phyloP scores from a whole-genome alignment of 1,284 basidiomycete species.

The Naganishia cerealis region DNA sequence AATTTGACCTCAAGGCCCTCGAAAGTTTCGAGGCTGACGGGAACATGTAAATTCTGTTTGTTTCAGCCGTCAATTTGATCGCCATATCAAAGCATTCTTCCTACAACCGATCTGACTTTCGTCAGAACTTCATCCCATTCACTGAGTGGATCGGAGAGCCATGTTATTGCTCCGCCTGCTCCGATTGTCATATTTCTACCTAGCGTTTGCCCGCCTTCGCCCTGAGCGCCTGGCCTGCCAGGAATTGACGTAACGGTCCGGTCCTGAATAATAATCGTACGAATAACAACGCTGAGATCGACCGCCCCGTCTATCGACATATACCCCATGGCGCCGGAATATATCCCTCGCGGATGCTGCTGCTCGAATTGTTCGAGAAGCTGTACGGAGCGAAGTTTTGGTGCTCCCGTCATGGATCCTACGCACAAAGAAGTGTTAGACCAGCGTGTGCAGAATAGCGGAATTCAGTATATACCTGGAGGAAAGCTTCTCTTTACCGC shows the following conservation, averaged over 20 bases:
- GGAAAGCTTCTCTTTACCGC: conserved; percentile 76
- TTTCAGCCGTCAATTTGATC: no score
- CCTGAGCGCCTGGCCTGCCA: not conserved
- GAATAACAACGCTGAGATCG: conserved; percentile 94
- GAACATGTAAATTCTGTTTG: no score
- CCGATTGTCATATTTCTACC: conserved; percentile 61
- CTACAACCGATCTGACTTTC: conserved; percentile 62
- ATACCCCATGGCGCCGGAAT: conserved; percentile 91
- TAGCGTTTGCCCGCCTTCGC: not conserved
- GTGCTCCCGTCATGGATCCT: conserved; percentile 98
- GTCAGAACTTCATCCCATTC: conserved; percentile 94
- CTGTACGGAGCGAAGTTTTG: conserved; percentile 89
- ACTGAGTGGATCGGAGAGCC: conserved; percentile 76
- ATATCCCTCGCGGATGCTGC: conserved; percentile 67
- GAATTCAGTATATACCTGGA: conserved; percentile 64
- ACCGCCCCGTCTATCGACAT: conserved; percentile 84
- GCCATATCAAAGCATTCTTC: not conserved
- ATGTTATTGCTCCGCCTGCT: conserved; percentile 94
- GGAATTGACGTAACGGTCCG: conserved; percentile 35
- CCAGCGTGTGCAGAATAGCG: conserved; percentile 19
- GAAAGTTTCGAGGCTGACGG: no score
- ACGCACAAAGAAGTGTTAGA: conserved; percentile 24
- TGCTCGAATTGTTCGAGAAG: conserved; percentile 78
- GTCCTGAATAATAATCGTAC: conserved; percentile 81
- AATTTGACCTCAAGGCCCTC: no score